Evolutionary conservation across 495 filamentous ascomycete species (phyloP).

Genomic region (Penicillium desertorum): DNA sequence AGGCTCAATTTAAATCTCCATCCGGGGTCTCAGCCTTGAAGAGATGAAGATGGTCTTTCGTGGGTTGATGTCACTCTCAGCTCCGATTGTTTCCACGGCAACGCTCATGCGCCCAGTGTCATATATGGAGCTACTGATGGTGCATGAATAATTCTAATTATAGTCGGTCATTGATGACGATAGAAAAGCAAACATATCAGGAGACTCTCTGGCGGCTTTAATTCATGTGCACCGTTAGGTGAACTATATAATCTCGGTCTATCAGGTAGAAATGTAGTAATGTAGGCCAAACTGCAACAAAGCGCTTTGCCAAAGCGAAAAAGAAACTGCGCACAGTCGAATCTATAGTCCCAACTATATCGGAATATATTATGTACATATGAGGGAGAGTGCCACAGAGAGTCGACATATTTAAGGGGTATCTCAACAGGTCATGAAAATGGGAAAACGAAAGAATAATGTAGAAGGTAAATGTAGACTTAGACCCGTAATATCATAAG

Average conservation of each 20-base stretch:
- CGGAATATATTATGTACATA: slow-evolving; percentile 49
- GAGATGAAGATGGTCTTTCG: not conserved
- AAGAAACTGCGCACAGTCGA: slow-evolving; percentile 20
- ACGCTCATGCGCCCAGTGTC: not conserved
- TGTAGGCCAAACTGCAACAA: not conserved
- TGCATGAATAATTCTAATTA: not conserved
- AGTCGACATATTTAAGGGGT: slow-evolving; percentile 45
- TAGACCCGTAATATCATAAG: slow-evolving; percentile 25
- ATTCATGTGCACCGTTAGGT: not conserved
- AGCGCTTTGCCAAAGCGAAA: not conserved
- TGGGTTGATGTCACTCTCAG: slow-evolving; percentile 11
- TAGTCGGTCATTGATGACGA: not conserved
- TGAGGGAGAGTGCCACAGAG: slow-evolving; percentile 32
- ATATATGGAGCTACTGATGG: not conserved
- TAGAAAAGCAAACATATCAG: not conserved
- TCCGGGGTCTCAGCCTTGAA: not conserved
- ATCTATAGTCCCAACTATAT: slow-evolving; percentile 36
- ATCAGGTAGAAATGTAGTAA: not conserved
- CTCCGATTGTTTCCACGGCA: slow-evolving; percentile 26
- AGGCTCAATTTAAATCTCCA: not conserved
- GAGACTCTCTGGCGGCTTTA: not conserved
- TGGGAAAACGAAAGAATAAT: slow-evolving; percentile 17
- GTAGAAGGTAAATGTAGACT: slow-evolving; percentile 17
- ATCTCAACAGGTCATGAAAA: slow-evolving; percentile 33
- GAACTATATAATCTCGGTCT: not conserved